Conservation (phyloP, 2,329 filamentous ascomycete species). For the Lachnellula suecica region DNA sequence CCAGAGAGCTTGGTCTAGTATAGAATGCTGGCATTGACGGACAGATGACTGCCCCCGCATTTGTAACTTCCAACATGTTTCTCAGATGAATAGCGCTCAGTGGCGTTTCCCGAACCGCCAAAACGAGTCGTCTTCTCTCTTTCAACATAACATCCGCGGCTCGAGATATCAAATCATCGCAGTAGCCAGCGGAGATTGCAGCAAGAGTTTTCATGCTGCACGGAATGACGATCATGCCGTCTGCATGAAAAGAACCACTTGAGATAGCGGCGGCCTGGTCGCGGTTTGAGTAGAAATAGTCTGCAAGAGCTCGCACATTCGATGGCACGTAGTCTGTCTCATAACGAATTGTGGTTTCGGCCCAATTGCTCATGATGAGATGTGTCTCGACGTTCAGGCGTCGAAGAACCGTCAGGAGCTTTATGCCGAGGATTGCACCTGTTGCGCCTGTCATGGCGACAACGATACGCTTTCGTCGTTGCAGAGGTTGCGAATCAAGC, state of each 20-base stretch:
- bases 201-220: conserved; percentile 50
- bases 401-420: conserved; percentile 40
- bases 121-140: conserved; percentile 39
- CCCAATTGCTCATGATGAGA: conserved; percentile 49
- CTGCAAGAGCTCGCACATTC: conserved; percentile 39
- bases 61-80: conserved; percentile 43
- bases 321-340: conserved; percentile 41
- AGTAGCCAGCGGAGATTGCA: conserved; percentile 39
- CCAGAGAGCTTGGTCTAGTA: conserved; percentile 37
- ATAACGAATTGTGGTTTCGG: conserved; percentile 45
- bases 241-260: conserved; percentile 42
- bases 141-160: conserved; percentile 48
- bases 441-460: conserved; percentile 51
- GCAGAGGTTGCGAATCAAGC: no score
- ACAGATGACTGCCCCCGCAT: conserved; percentile 42
- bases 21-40: conserved; percentile 47
- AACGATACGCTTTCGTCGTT: conserved; percentile 38
- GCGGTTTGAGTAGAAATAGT: conserved; percentile 38
- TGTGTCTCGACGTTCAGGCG: conserved; percentile 46
- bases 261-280: conserved; percentile 46
- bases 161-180: conserved; percentile 44
- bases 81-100: conserved; percentile 46
- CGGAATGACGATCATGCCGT: conserved; percentile 48
- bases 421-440: conserved; percentile 43
- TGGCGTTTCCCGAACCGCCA: conserved; percentile 43